Evolutionary conservation across 1,284 basidiomycete species (phyloP), one percentile per base, ranked within the genome.

Genomic region (Porodaedalea pini): DNA sequence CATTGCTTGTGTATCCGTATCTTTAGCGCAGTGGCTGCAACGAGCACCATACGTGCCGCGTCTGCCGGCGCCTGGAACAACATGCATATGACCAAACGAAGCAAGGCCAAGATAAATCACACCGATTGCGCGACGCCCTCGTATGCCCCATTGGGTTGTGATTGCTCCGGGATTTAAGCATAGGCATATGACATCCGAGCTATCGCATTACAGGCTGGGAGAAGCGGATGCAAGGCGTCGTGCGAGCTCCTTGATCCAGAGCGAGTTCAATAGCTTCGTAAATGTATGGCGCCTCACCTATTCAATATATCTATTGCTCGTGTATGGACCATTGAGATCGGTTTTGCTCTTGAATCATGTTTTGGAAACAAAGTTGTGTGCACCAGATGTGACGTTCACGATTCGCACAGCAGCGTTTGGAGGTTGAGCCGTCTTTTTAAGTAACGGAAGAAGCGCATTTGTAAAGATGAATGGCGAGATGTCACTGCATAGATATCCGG

Each of bases 191-290:
- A 64, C 57, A 21, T 40, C 19, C n/a, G n/a, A 2, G 50, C 29
- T 0, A 50, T 48, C 10, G 58, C 57, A 3, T 41, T 44, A 13
- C 29, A 13, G 2, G 23, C 4, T 17, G 34, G 32, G 13, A 19
- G 7, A n/a, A n/a, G n/a, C n/a, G n/a, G n/a, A n/a, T n/a, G 57
- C 55, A n/a, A 64, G 39, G 10, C 52, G 52, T 6, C 54, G 44
- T 39, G 63, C 62, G 4, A 67, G 57, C 54, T 64, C 61, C 29
- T 58, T 57, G 2, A 58, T 57, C 44, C 63, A 63, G 2, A 65
- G 23, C 4, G 54, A 31, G 60, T 56, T 39, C 10, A 32, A 21
- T 4, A 54, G 25, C 17, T 54, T 54, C 10, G 51, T 15, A n/a
- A 31, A 43, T 2, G 17, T 21, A 21, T 41, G 43, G 7, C 27